A percentile compares a stretch with the other conserved stretches of the same genome.
phyloP scores from a whole-genome alignment of 2,329 filamentous ascomycete genomes.

The Paraphoma chrysanthemicola region DNA sequence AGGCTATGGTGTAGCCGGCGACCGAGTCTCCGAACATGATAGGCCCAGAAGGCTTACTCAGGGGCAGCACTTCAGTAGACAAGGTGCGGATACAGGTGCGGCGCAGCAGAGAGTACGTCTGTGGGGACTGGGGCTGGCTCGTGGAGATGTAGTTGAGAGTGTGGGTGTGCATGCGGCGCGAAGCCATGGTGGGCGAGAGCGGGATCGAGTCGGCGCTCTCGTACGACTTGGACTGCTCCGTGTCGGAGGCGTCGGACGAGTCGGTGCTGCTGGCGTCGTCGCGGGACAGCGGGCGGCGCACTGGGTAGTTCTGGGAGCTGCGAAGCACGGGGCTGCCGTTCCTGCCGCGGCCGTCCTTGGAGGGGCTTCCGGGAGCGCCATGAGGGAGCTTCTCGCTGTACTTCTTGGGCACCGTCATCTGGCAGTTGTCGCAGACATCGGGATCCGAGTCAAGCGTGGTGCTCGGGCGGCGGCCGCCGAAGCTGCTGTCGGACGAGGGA shows the following conservation, averaged over 20 bases:
- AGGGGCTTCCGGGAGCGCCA: constrained; percentile 60
- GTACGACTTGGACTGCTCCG: constrained; percentile 47
- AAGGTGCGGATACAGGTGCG: constrained; percentile 65
- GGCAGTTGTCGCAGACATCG: constrained; percentile 65
- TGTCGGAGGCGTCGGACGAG: constrained; percentile 46
- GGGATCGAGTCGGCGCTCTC: constrained; percentile 45
- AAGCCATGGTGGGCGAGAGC: constrained; percentile 53
- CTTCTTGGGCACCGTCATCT: constrained; percentile 61
- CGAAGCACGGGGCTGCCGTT: constrained; percentile 63
- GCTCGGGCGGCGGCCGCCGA: constrained; percentile 41
- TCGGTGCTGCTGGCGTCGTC: constrained; percentile 43
- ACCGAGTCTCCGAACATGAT: constrained; percentile 64
- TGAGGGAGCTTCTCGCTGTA: constrained; percentile 61
- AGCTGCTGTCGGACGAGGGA: constrained; percentile 37
- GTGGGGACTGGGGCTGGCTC: constrained; percentile 61
- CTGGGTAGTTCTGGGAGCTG: constrained; percentile 60
- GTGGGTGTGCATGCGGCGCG: constrained; percentile 57
- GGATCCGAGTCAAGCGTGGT: constrained; percentile 54
- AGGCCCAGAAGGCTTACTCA: constrained; percentile 63
- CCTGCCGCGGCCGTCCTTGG: constrained; percentile 56
- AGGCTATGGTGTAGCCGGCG: constrained; percentile 65
- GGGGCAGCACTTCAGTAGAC: constrained; percentile 63
- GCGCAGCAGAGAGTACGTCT: constrained; percentile 62
- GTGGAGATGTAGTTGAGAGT: constrained; percentile 66
- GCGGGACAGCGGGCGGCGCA: constrained; percentile 49